These are phyloP conservation scores for Spatholobus suberectus DNA, from an alignment of 306 rosid species.

Conservation along the genomic window DNA sequence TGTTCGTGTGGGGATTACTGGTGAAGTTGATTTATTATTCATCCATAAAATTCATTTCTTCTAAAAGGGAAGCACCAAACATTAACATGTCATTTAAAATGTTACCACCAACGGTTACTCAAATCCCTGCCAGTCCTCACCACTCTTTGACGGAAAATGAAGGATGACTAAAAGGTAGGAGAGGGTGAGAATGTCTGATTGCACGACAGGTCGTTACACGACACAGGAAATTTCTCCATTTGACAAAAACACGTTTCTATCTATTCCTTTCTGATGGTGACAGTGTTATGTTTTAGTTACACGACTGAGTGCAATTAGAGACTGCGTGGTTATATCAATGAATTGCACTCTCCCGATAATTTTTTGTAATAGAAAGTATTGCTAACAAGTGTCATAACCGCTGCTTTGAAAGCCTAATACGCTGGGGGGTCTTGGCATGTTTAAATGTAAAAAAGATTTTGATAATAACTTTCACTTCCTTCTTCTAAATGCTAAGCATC, in stretches of 20 bases:
- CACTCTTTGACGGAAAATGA: too few species aligned
- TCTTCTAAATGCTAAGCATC: not conserved
- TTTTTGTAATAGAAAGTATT: too few species aligned
- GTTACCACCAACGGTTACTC: not conserved
- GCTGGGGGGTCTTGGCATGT: too few species aligned
- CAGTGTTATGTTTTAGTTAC: not conserved
- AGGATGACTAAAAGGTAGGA: too few species aligned
- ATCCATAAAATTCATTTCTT: not conserved
- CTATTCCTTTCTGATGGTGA: not conserved
- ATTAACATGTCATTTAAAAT: not conserved
- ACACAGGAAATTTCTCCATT: too few species aligned
- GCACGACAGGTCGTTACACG: too few species aligned
- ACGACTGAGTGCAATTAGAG: not conserved
- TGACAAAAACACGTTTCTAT: too few species aligned
- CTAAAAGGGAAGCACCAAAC: not conserved
- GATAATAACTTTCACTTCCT: not conserved
- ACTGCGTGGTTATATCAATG: not conserved
- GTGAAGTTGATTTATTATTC: constrained; percentile 45
- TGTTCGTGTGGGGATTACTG: constrained; percentile 86
- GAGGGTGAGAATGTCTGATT: too few species aligned
- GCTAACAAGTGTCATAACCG: too few species aligned
- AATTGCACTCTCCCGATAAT: not conserved
- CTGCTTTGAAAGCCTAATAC: too few species aligned
- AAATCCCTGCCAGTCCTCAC: not conserved
- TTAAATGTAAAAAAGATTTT: too few species aligned